phyloP scores from a whole-genome alignment of 257 asterid genomes.

The Salvia rosmarinus region DNA sequence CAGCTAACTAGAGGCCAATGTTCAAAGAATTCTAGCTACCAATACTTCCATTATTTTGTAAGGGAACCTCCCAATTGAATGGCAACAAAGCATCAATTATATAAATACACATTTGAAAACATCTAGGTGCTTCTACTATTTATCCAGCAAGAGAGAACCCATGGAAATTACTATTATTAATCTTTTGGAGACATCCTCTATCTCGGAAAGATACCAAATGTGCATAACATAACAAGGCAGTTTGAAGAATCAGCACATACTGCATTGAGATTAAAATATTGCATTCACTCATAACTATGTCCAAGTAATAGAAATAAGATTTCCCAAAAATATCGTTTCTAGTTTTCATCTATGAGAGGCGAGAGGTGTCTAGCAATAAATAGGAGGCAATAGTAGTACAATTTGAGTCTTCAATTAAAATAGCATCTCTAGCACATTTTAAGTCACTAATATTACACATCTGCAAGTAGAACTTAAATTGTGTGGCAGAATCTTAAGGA shows the following conservation, averaged over 20 bases:
- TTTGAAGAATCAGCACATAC: neutral
- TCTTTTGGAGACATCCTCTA: too few relatives aligned
- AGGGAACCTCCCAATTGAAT: neutral
- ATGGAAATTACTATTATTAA: neutral
- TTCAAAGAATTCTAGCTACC: neutral
- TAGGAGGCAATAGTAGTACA: neutral
- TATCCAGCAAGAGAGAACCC: neutral
- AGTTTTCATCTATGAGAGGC: neutral
- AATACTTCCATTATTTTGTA: neutral
- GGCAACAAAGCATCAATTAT: too few relatives aligned
- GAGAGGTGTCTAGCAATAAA: neutral
- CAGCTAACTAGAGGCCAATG: neutral
- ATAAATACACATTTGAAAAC: neutral
- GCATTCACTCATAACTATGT: neutral
- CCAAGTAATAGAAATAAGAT: neutral
- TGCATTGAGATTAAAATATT: too few relatives aligned
- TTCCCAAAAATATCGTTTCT: neutral
- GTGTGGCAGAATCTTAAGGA: neutral
- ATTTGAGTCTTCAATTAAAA: neutral
- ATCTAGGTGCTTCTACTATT: neutral
- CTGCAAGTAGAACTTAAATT: neutral
- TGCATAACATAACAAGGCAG: too few relatives aligned
- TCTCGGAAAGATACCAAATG: neutral
- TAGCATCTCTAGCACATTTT: neutral
- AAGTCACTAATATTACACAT: neutral